Evolutionary conservation across 495 filamentous ascomycete genomes (phyloP).

Genomic region (Talaromyces liani): DNA sequence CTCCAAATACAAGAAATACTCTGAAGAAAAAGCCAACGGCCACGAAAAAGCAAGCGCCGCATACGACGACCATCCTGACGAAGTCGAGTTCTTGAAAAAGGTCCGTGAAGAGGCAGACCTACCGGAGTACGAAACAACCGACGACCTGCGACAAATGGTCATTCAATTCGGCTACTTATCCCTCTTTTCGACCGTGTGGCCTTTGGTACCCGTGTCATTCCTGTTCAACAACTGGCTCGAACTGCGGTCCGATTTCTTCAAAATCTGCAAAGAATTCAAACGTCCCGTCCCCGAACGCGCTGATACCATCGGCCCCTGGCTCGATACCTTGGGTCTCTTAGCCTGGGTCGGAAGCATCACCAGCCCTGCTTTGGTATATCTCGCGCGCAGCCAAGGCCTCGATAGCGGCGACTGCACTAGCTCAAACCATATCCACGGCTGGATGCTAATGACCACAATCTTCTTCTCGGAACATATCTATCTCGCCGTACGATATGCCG

Average conservation of each 20-base stretch:
- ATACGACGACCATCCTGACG: conserved; percentile 55
- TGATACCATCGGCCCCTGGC: conserved; percentile 93
- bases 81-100: conserved; percentile 66
- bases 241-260: conserved; percentile 84
- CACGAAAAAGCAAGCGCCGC: conserved; percentile 17
- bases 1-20: conserved; percentile 61
- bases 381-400: conserved; percentile 64
- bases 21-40: conserved; percentile 25
- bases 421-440: conserved; percentile 60
- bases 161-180: conserved; percentile 93
- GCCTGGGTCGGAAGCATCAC: conserved; percentile 89
- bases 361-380: conserved; percentile 74
- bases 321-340: conserved; percentile 77
- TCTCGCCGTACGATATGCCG: conserved; percentile 60
- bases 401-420: conserved; percentile 41
- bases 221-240: conserved; percentile 96
- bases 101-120: conserved; percentile 86
- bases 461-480: conserved; percentile 86
- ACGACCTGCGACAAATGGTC: conserved; percentile 90
- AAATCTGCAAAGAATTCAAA: conserved; percentile 86
- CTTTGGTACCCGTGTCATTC: conserved; percentile 80
- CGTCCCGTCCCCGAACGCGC: conserved; percentile 79
- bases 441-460: conserved; percentile 77
- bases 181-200: conserved; percentile 90
- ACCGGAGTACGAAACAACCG: conserved; percentile 76